Evolutionary conservation across 352 stramenopile genomes (phyloP).

Genomic region (Phytophthora palmivora): DNA sequence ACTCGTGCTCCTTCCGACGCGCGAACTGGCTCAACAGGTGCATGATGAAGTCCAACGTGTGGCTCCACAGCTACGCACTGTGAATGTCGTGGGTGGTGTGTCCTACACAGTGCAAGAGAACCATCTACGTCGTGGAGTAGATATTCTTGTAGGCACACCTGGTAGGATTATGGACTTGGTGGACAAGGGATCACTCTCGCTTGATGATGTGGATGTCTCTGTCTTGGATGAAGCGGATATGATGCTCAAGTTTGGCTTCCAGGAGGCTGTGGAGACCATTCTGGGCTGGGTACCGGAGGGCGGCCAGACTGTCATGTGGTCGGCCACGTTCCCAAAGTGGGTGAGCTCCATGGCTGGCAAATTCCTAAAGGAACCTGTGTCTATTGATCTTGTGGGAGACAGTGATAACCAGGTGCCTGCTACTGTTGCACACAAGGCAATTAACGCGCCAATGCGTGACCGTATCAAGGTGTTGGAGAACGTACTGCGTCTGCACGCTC

Average conservation of each 20-base stretch:
- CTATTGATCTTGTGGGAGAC: constrained; percentile 95
- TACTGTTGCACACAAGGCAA: constrained; percentile 93
- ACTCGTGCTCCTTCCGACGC: constrained; percentile 96
- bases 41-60: constrained; percentile 90
- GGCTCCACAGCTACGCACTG: constrained; percentile 89
- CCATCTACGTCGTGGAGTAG: constrained; percentile 88
- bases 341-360: constrained; percentile 93
- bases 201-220: constrained; percentile 90
- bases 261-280: constrained; percentile 97
- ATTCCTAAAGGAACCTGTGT: constrained; percentile 93
- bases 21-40: constrained; percentile 98
- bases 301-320: constrained; percentile 96
- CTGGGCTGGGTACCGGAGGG: constrained; percentile 80
- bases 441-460: constrained; percentile 86
- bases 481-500: constrained; percentile 70
- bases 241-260: constrained; percentile 99
- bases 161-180: constrained; percentile 98
- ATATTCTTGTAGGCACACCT: constrained; percentile 96
- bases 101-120: constrained; percentile 94
- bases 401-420: constrained; percentile 82
- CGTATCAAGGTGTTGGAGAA: constrained; percentile 74
- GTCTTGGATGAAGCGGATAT: constrained; percentile 98
- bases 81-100: constrained; percentile 94
- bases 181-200: constrained; percentile 91
- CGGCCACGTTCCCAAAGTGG: constrained; percentile 97